Percentiles rank a stretch among this genome's conserved stretches.
Evolutionary conservation across 805 yeast species (phyloP).

Genomic region (Kazachstania psychrophila): DNA sequence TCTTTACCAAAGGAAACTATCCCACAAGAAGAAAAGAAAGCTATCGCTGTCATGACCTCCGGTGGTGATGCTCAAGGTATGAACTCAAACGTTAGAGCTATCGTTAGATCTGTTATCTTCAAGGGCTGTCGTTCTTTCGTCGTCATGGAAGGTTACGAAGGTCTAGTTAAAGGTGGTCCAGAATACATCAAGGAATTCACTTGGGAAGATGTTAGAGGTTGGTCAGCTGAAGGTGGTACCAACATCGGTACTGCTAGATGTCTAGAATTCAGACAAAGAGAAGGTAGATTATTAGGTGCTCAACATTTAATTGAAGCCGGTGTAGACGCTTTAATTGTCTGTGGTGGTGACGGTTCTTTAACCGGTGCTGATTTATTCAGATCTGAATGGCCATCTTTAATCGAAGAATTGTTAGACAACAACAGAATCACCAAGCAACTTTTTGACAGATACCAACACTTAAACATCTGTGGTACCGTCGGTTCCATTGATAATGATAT

Average conservation of each 20-base stretch:
- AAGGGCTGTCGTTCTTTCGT: conserved; percentile 59
- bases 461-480: conserved; percentile 65
- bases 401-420: conserved; percentile 45
- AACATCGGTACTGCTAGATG: conserved; percentile 73
- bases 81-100: conserved; percentile 70
- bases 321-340: conserved; percentile 68
- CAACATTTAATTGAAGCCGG: conserved; percentile 59
- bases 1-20: conserved; percentile 12
- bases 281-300: conserved; percentile 57
- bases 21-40: conserved; percentile 21
- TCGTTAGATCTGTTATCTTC: conserved; percentile 57
- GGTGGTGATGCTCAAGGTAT: conserved; percentile 81
- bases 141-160: conserved; percentile 66
- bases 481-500: conserved; percentile 82
- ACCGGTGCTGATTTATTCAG: conserved; percentile 77
- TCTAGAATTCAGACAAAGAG: conserved; percentile 53
- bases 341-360: conserved; percentile 79
- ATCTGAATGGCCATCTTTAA: conserved; percentile 66
- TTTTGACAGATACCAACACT: conserved; percentile 40
- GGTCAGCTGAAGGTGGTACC: conserved; percentile 66
- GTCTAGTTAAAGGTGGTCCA: conserved; percentile 57
- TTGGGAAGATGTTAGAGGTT: conserved; percentile 69
- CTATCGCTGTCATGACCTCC: conserved; percentile 70
- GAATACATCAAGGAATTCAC: conserved; percentile 46
- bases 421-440: conserved; percentile 40